Percentiles rank a stretch among this genome's conserved stretches.
Conservation (phyloP, 2,329 filamentous ascomycete genomes). For the Xylariaceae sp. region DNA sequence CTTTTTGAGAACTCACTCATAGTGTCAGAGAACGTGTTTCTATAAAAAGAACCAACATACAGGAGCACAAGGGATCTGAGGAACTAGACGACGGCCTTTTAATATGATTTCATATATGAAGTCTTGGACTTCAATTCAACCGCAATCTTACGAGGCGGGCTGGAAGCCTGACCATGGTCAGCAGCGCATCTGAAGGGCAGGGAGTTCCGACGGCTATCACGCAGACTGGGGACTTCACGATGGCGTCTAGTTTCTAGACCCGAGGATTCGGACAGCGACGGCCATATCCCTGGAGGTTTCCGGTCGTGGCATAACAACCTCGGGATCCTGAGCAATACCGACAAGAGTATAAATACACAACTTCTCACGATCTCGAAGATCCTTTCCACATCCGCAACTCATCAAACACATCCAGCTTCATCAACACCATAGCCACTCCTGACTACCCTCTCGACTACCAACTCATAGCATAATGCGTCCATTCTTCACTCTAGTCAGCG, state of each 20-base stretch:
- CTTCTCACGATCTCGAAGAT: conserved; percentile 22
- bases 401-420: conserved; percentile 5
- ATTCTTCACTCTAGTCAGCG: conserved; percentile 28
- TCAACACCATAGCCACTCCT: conserved; percentile 3
- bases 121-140: conserved; percentile 34
- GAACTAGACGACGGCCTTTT: conserved; percentile 30
- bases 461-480: conserved; percentile 34
- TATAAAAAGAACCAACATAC: conserved; percentile 27
- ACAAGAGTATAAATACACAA: conserved; percentile 23
- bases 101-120: conserved; percentile 44
- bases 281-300: conserved; percentile 4
- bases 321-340: conserved; percentile 2
- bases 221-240: conserved; percentile 4
- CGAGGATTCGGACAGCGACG: conserved; percentile 4
- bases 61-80: conserved; percentile 13
- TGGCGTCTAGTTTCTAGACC: conserved; percentile 15
- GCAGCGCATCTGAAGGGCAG: conserved; percentile 16
- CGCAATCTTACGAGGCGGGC: conserved; percentile 36
- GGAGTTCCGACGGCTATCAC: conserved; percentile 8
- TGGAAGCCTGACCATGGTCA: conserved; percentile 21
- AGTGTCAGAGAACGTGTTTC: conserved; percentile 20
- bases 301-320: conserved; percentile 1
- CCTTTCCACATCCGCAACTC: conserved; percentile 20
- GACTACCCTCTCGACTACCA: background rate
- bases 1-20: conserved; percentile 3